Evolutionary conservation across 306 rosid species (phyloP).

Genomic region (Pueraria montana): DNA sequence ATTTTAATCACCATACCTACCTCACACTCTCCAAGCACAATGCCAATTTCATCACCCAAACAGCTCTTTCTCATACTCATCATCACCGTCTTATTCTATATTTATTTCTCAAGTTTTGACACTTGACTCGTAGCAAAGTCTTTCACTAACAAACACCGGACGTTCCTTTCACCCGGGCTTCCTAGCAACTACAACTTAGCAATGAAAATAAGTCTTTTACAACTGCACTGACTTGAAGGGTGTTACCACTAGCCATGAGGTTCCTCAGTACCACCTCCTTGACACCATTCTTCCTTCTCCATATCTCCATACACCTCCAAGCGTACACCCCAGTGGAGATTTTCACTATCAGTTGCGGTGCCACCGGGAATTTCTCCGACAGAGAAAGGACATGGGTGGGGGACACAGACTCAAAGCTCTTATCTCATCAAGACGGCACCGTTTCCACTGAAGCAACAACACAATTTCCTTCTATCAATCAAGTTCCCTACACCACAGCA

Average conservation of each 20-base stretch:
- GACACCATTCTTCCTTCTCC: not conserved
- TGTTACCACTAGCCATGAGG: not conserved
- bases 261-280: not conserved
- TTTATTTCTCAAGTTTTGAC: too few species aligned
- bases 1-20: too few species aligned
- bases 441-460: not conserved
- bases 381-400: constrained; percentile 46
- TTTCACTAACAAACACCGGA: too few species aligned
- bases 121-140: too few species aligned
- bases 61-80: too few species aligned
- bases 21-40: too few species aligned
- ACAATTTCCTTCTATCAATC: constrained; percentile 13
- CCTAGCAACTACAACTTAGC: too few species aligned
- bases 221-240: not conserved
- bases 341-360: constrained; percentile 50
- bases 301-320: not conserved
- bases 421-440: not conserved
- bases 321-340: constrained; percentile 44
- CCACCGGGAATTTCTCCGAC: constrained; percentile 37
- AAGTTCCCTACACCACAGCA: constrained; percentile 40
- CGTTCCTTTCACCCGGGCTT: too few species aligned
- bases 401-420: constrained; percentile 44
- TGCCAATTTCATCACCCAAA: too few species aligned
- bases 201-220: too few species aligned
- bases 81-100: too few species aligned